A percentile compares a stretch with the other conserved stretches of the same genome.
Evolutionary conservation across 2,329 filamentous ascomycete genomes (phyloP).

Genomic region (Aspergillus awamori): DNA sequence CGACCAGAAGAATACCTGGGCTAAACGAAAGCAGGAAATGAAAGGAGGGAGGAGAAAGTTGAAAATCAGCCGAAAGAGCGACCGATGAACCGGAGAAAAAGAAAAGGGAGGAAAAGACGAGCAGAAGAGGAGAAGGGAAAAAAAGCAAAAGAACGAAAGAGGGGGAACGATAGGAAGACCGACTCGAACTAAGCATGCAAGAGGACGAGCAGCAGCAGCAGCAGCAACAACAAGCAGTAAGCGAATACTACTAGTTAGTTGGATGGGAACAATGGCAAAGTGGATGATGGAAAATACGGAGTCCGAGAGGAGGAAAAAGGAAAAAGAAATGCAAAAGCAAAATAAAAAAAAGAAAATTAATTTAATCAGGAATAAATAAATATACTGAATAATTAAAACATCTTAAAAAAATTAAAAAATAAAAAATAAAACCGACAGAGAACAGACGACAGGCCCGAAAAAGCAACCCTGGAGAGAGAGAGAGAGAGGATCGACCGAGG

Average conservation of each 20-base stretch:
- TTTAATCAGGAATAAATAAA: no score
- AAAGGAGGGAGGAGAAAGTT: not conserved
- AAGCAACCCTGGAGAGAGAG: no score
- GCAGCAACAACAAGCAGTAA: not conserved
- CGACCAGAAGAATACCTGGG: not conserved
- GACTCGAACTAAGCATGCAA: not conserved
- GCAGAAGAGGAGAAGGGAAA: not conserved
- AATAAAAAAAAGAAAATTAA: no score
- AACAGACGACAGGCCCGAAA: no score
- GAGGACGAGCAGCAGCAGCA: not conserved
- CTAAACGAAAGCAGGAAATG: not conserved
- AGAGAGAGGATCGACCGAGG: conserved; percentile 5
- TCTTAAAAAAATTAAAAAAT: not conserved
- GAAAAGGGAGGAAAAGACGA: not conserved
- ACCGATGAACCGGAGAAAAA: not conserved
- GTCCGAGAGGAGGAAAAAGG: no score
- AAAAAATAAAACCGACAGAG: conserved; percentile 3
- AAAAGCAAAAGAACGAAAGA: not conserved
- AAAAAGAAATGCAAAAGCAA: no score
- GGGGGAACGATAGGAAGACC: not conserved
- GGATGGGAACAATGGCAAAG: no score
- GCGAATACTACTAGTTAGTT: no score
- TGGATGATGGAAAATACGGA: no score
- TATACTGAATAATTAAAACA: no score
- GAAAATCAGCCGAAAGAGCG: not conserved